Evolutionary conservation across 2,329 filamentous ascomycete species (phyloP).

Genomic region (Esteya vermicola): DNA sequence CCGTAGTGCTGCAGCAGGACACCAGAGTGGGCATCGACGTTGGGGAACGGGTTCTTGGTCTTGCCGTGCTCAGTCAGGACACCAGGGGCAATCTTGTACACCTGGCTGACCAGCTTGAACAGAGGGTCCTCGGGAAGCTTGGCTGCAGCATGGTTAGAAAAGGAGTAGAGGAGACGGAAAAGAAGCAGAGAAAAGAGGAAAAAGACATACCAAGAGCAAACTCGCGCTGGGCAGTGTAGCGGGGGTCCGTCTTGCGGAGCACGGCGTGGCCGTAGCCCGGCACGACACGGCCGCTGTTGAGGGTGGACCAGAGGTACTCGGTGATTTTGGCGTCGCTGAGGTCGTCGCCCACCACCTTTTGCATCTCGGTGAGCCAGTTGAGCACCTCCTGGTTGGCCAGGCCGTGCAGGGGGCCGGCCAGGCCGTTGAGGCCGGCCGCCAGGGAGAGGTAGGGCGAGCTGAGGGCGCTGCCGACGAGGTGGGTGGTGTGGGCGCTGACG

Average conservation of each 20-base stretch:
- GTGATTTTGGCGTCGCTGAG: conserved; percentile 93
- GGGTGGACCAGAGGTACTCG: conserved; percentile 96
- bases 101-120: conserved; percentile 99
- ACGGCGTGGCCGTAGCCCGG: conserved; percentile 98
- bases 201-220: conserved; percentile 57
- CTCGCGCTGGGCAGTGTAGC: conserved; percentile 95
- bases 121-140: conserved; percentile 94
- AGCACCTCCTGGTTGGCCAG: conserved; percentile 99
- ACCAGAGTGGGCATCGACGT: conserved; percentile 97
- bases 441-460: conserved; percentile 96
- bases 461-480: conserved; percentile 90
- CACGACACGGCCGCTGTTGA: conserved; percentile 90
- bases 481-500: conserved; percentile 95
- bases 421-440: conserved; percentile 91
- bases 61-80: conserved; percentile 99
- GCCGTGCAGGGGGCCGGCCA: conserved; percentile 95
- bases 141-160: conserved; percentile 21
- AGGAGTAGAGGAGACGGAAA: background rate
- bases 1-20: conserved; percentile 99
- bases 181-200: background rate
- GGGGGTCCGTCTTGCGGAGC: conserved; percentile 98
- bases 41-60: conserved; percentile 99
- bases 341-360: conserved; percentile 85
- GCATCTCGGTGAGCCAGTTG: conserved; percentile 99
- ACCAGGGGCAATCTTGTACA: conserved; percentile 98